Evolutionary conservation across 139 green algal genomes (phyloP), one percentile per base, ranked within the genome.

Genomic region (Marvania coccoides): DNA sequence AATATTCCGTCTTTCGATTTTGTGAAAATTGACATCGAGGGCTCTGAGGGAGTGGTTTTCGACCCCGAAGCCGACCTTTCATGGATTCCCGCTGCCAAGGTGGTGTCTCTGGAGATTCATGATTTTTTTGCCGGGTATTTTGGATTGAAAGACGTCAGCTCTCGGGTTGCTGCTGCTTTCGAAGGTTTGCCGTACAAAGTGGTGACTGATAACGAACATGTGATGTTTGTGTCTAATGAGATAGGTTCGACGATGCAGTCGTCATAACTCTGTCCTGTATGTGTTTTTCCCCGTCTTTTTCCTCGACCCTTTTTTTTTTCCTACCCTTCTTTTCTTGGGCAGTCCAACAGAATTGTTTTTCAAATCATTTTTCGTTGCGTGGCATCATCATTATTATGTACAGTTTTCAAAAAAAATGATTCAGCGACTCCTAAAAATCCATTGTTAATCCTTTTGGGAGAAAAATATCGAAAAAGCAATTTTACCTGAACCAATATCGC

Each of bases 11-110:
- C 33, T 1, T 68, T 68, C 29, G 61, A 68, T 19, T 60, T 68
- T 26, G 61, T 68, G 33, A 68, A 68, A 33, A 68, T 56, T 15
- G 58, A 65, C 6, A 6, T 38, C 14, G 37, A 48, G 23, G 58
- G 58, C 26, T 34, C 47, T 0, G 62, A 69, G 47, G 62, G 62
- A 2, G 38, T 54, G 62, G 62, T 69, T 23, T 69, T 69, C 48
- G 35, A 14, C 14, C 35, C 35, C 14, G 47, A 35, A 4, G 9
- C 4, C 30, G 36, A 69, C 14, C 12, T 69, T 9, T 35, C 14
- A 13, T 68, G 61, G 61, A 9, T 68, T 3, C 3, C 47, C 7
- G 61, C 33, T n/a, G 19, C 31, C 9, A 31, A 59, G 33, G 13
- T 59, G 6, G n/a, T 59, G 1, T 30, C 23, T 2, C 9, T 68